Percentiles rank a stretch among this genome's conserved stretches.
Evolutionary conservation across 1,284 basidiomycete genomes (phyloP).

Genomic region (Ustilago crameri): DNA sequence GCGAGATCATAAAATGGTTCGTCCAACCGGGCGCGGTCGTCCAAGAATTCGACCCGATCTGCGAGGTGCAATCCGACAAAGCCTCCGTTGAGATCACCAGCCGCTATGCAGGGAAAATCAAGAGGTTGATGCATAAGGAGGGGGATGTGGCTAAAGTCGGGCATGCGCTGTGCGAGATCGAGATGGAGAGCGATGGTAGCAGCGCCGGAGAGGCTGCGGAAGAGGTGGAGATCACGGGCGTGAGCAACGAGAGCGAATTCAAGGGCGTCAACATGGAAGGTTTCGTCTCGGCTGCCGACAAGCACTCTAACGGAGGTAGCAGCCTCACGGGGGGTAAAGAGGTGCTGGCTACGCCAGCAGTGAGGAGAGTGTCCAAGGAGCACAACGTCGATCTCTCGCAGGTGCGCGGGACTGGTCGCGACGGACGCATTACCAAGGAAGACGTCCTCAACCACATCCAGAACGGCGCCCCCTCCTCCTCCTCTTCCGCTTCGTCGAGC

Average conservation of each 20-base stretch:
- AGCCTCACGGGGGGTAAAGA: constrained; percentile 13
- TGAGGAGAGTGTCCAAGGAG: constrained; percentile 79
- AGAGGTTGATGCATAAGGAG: constrained; percentile 79
- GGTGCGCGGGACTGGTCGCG: constrained; percentile 78
- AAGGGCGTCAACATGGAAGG: constrained; percentile 31
- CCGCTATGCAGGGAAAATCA: constrained; percentile 83
- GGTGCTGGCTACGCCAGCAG: constrained; percentile 77
- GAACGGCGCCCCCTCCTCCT: constrained; percentile 6
- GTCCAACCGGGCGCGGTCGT: constrained; percentile 75
- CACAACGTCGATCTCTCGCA: constrained; percentile 73
- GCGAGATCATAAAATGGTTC: constrained; percentile 69
- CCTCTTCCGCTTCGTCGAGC: constrained; percentile 3
- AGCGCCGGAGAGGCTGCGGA: constrained; percentile 8
- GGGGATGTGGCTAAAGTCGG: constrained; percentile 90
- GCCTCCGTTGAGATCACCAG: constrained; percentile 92
- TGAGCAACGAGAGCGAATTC: constrained; percentile 15
- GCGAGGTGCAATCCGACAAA: constrained; percentile 95
- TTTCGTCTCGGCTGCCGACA: constrained; percentile 37
- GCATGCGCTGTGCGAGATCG: constrained; percentile 81
- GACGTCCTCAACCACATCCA: constrained; percentile 72
- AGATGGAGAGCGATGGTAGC: constrained; percentile 75
- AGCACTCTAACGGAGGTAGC: constrained; percentile 21
- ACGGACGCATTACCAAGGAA: constrained; percentile 79
- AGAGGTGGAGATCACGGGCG: constrained; percentile 15
- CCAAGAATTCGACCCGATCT: constrained; percentile 84